These are phyloP conservation scores for Fusarium abutilonis DNA, from an alignment of 2,329 filamentous ascomycete genomes.

Conservation along the genomic window DNA sequence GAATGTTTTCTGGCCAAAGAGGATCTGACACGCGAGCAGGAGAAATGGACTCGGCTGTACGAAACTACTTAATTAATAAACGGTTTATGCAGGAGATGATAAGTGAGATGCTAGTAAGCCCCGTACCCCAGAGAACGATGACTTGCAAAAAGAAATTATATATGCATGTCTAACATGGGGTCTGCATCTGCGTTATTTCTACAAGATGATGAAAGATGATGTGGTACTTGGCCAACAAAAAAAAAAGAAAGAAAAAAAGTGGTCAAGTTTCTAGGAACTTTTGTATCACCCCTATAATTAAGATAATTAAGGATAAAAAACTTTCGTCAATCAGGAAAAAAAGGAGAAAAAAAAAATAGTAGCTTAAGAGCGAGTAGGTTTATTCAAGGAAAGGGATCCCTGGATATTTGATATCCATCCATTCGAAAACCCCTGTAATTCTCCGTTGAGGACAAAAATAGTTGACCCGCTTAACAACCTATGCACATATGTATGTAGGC, in stretches of 20 bases:
- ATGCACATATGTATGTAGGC: too few relatives aligned
- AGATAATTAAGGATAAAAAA: too few relatives aligned
- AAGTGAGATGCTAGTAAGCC: constrained; percentile 17
- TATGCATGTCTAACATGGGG: constrained; percentile 21
- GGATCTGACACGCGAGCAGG: background rate
- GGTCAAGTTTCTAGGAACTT: constrained; percentile 1
- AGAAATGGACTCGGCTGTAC: background rate
- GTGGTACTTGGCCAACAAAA: background rate
- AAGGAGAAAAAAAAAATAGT: background rate
- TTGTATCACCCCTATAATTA: background rate
- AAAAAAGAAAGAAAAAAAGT: constrained; percentile 1
- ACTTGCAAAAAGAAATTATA: constrained; percentile 10
- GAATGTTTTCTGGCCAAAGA: background rate
- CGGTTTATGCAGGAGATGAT: constrained; percentile 20
- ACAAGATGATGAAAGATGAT: background rate
- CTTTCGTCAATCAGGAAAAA: background rate
- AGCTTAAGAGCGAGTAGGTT: too few relatives aligned
- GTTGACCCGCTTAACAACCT: constrained; percentile 6
- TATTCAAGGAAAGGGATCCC: background rate
- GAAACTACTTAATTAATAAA: constrained; percentile 11
- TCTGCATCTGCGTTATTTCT: constrained; percentile 9
- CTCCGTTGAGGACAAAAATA: background rate
- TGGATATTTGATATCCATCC: constrained; percentile 2
- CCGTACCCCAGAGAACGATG: constrained; percentile 1
- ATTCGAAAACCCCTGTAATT: constrained; percentile 7